phyloP scores from a whole-genome alignment of 78 protist genomes.

The Isochrysis galbana region DNA sequence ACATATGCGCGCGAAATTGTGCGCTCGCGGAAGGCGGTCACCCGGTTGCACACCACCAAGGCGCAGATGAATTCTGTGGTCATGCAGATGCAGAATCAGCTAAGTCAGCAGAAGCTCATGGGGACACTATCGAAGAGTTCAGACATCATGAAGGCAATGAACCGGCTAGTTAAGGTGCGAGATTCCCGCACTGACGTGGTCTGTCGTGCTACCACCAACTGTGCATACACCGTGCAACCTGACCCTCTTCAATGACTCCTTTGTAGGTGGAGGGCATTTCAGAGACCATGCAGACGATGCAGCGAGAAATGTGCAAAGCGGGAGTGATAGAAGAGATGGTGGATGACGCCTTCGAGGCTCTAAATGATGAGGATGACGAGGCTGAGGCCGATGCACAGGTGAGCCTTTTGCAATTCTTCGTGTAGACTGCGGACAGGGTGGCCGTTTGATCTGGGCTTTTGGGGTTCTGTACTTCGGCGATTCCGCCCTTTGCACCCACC shows the following conservation, averaged over 20 bases:
- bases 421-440: no score
- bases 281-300: slow-evolving; percentile 32
- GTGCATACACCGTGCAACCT: no score
- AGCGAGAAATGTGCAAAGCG: slow-evolving; percentile 34
- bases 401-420: no score
- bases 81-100: background rate
- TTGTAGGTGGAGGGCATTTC: background rate
- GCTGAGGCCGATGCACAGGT: no score
- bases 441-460: no score
- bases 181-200: no score
- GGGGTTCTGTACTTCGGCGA: no score
- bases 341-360: slow-evolving; percentile 37
- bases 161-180: slow-evolving; percentile 24
- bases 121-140: background rate
- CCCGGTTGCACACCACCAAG: background rate
- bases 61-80: slow-evolving; percentile 26
- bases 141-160: slow-evolving; percentile 16
- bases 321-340: slow-evolving; percentile 45
- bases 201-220: no score
- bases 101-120: background rate
- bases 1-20: slow-evolving; percentile 39
- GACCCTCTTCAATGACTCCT: no score
- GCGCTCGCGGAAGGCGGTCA: slow-evolving; percentile 31
- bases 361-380: no score
- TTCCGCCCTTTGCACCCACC: no score